phyloP scores from a whole-genome alignment of 2,329 filamentous ascomycete genomes.

The Alternaria panax region DNA sequence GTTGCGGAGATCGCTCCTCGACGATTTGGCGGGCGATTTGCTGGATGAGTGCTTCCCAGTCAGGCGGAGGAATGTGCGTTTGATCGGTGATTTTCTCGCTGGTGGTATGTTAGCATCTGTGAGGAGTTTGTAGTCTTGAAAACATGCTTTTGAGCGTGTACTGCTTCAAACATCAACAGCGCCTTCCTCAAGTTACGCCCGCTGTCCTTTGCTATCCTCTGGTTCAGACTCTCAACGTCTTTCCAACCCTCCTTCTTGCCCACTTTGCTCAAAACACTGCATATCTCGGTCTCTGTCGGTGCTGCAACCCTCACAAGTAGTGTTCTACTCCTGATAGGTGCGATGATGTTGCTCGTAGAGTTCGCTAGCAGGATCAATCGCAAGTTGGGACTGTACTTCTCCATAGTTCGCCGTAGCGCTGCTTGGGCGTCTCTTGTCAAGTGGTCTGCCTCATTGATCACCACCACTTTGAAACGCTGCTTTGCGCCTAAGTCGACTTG shows the following conservation, averaged over 20 bases:
- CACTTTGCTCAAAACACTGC: constrained; percentile 71
- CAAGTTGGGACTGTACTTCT: constrained; percentile 97
- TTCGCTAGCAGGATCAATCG: constrained; percentile 92
- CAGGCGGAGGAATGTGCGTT: constrained; percentile 90
- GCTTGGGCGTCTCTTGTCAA: constrained; percentile 94
- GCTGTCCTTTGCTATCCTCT: constrained; percentile 87
- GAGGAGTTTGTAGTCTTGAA: neutral
- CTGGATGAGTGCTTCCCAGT: constrained; percentile 92
- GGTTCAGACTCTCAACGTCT: constrained; percentile 76
- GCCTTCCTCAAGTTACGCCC: constrained; percentile 89
- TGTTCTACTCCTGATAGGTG: constrained; percentile 92
- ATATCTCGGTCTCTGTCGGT: constrained; percentile 85
- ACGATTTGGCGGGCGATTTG: constrained; percentile 94
- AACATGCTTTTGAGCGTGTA: constrained; percentile 93
- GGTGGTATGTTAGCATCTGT: constrained; percentile 21
- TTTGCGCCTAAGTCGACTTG: constrained; percentile 93
- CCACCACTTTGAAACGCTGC: constrained; percentile 97
- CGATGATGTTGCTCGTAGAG: constrained; percentile 97
- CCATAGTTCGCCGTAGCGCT: constrained; percentile 93
- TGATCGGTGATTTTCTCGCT: constrained; percentile 90
- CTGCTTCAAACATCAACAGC: constrained; percentile 94
- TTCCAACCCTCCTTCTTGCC: constrained; percentile 86
- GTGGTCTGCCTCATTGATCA: constrained; percentile 98
- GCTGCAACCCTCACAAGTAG: constrained; percentile 91
- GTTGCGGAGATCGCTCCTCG: constrained; percentile 87